Percentiles rank a stretch among this genome's conserved stretches.
Evolutionary conservation across 2,329 filamentous ascomycete genomes (phyloP).

Genomic region (Cladophialophora psammophila): DNA sequence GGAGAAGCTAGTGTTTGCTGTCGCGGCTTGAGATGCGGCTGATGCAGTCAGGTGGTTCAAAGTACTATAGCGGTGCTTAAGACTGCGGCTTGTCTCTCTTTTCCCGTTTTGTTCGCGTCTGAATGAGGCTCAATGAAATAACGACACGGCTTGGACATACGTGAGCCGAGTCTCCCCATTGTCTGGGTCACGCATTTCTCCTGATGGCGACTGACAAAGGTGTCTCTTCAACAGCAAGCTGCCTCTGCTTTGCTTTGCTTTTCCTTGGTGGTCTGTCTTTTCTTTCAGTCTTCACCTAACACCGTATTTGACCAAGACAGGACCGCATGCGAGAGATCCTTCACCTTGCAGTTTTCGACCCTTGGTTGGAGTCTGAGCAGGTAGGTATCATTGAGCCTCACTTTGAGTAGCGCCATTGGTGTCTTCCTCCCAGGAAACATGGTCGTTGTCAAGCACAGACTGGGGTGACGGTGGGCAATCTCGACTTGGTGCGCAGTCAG

Average conservation of each 20-base stretch:
- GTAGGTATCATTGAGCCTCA: not conserved
- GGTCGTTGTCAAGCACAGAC: not conserved
- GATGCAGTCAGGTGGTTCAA: not conserved
- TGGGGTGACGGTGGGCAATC: not conserved
- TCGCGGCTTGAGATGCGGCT: slow-evolving; percentile 3
- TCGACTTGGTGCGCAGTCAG: not conserved
- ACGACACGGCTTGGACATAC: not conserved
- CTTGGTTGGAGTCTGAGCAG: not conserved
- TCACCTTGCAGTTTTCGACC: not conserved
- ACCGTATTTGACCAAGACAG: not conserved
- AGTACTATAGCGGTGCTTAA: not conserved
- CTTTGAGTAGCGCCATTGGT: not conserved
- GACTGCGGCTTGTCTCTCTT: not conserved
- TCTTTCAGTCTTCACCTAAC: not conserved
- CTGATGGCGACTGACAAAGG: not conserved
- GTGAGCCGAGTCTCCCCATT: not conserved
- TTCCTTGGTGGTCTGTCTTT: not conserved
- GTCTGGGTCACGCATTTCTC: not conserved
- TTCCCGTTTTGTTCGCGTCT: not conserved
- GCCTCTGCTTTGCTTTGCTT: not conserved
- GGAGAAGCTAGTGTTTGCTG: not conserved
- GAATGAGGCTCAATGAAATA: not conserved
- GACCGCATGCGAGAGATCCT: not conserved
- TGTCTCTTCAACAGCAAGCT: not conserved
- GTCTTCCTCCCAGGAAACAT: not conserved